Evolutionary conservation across 2,329 filamentous ascomycete genomes (phyloP).

Genomic region (Rhexocercosporidium sp.): DNA sequence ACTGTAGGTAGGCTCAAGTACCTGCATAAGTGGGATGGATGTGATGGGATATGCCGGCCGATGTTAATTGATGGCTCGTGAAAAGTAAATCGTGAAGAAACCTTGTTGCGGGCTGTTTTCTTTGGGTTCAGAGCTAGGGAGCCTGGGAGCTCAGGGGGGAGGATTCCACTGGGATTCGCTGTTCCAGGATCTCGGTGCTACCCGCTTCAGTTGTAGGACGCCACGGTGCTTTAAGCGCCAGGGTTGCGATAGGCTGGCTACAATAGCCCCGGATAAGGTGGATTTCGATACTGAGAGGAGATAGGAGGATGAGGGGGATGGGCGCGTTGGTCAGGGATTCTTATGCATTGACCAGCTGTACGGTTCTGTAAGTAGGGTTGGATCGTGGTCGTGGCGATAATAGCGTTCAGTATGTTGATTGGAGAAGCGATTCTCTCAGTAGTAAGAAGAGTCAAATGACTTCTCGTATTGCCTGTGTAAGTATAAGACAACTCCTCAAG

Average conservation of each 20-base stretch:
- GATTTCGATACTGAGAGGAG: neutral
- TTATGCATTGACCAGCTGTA: neutral
- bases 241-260: neutral
- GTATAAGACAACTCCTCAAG: neutral
- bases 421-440: neutral
- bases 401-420: neutral
- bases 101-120: neutral
- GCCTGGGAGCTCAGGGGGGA: neutral
- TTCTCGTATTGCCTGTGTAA: neutral
- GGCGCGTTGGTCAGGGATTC: neutral
- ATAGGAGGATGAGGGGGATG: neutral
- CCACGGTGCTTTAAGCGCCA: neutral
- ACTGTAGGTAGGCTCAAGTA: slow-evolving; percentile 2
- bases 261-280: neutral
- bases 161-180: neutral
- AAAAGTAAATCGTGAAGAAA: no score
- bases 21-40: slow-evolving; percentile 11
- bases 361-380: neutral
- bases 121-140: neutral
- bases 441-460: neutral
- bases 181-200: neutral
- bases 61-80: no score
- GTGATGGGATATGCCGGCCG: neutral
- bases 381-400: neutral
- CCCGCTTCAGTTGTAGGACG: no score